Evolutionary conservation across 2,329 filamentous ascomycete species (phyloP), one percentile per base, ranked within the genome.

Genomic region (Laburnicola sp.): DNA sequence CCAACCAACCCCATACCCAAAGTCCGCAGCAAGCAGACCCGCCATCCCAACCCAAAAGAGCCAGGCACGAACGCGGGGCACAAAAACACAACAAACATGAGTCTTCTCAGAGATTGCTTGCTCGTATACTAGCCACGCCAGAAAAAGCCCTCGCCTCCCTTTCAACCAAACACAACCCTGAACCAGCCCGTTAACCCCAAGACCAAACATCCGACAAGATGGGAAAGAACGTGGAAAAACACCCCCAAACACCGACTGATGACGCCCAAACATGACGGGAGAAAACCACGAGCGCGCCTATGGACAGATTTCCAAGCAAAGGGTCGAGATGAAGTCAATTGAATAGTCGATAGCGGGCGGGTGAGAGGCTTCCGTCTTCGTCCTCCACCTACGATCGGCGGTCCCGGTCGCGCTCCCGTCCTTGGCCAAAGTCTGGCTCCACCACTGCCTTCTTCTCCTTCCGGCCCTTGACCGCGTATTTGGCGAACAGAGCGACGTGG

Each of bases 391-490:
- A 68, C 48, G 59, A 58, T 47, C 65, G 60, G 40, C 68, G 62
- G 43, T 68, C 65, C 31, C 67, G 66, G 27, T 65, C 62, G 34
- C 67, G 65, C 25, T 65, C 63, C 6, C 63, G 60, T 47, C 66
- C 68, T 32, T 64, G 67, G 39, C 70, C 70, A 62, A 73, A 73
- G 55, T 73, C 70, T 37, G 71, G 65, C 53, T 73, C 60, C 52
- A 72, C 60, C 36, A 67, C 63, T 6, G 65, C 62, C 56, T 73
- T 71, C 76, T 87, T 87, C 47, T 93, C 89, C 77, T 94, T 95
- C 64, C 89, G 85, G 32, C 86, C 82, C 78, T 96, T 96, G 78
- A 96, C 87, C 62, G 88, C 85, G 74, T 96, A 95, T 71, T 96
- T 89, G 46, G 89, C 87, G 80, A 92, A 86, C 68, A 96, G 85